Conservation (phyloP, 2,329 filamentous ascomycete species). For the Pezicula carpinea region DNA sequence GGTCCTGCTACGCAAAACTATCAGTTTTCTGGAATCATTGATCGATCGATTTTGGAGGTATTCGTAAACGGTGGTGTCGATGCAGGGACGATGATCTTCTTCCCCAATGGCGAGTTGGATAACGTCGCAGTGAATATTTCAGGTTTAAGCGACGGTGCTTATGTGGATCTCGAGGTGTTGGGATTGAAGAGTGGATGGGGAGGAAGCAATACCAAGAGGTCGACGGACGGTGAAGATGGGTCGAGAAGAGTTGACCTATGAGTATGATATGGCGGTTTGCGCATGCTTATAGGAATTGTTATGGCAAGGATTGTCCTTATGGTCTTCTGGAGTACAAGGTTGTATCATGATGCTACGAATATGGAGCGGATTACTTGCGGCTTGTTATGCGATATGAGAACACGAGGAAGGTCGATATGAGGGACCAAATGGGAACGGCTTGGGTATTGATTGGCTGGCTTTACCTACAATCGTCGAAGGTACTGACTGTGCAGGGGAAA, state of each 20-base stretch:
- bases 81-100: slow-evolving; percentile 44
- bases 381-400: too few relatives aligned
- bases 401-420: too few relatives aligned
- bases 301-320: too few relatives aligned
- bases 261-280: too few relatives aligned
- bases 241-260: background rate
- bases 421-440: too few relatives aligned
- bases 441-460: too few relatives aligned
- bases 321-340: too few relatives aligned
- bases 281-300: too few relatives aligned
- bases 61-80: slow-evolving; percentile 46
- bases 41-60: slow-evolving; percentile 48
- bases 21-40: slow-evolving; percentile 40
- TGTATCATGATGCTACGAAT: too few relatives aligned
- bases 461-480: too few relatives aligned
- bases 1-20: background rate
- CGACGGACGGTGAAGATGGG: background rate
- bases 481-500: too few relatives aligned
- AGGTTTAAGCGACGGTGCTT: slow-evolving; percentile 14
- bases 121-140: background rate
- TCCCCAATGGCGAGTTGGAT: slow-evolving; percentile 29
- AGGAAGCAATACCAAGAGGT: slow-evolving; percentile 43
- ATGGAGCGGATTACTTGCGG: too few relatives aligned
- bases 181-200: slow-evolving; percentile 38
- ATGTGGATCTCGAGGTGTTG: slow-evolving; percentile 24